Conservation (phyloP, 306 rosid species). For the Cajanus cajan region DNA sequence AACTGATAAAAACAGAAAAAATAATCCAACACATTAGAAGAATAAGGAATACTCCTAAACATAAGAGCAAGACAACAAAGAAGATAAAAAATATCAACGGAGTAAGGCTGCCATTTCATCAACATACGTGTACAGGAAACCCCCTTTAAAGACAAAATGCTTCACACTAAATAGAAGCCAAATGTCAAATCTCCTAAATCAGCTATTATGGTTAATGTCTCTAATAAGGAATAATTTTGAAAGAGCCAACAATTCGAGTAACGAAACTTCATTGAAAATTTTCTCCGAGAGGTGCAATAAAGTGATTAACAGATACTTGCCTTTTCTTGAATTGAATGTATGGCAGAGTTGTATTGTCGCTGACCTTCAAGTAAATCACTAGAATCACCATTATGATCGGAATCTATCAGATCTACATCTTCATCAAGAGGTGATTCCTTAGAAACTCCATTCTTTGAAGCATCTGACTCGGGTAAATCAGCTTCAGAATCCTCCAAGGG, state of each 20-base stretch:
- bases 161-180: slow-evolving; percentile 18
- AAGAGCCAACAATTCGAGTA: neutral
- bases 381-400: slow-evolving; percentile 71
- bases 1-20: neutral
- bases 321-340: slow-evolving; percentile 97
- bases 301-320: slow-evolving; percentile 35
- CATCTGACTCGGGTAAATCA: slow-evolving; percentile 72
- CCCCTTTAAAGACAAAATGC: neutral
- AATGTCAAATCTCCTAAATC: neutral
- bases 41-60: slow-evolving; percentile 12
- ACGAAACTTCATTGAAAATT: slow-evolving; percentile 12
- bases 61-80: neutral
- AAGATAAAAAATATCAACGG: slow-evolving; percentile 21
- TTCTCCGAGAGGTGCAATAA: slow-evolving; percentile 20
- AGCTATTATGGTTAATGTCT: neutral
- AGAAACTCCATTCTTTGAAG: slow-evolving; percentile 61
- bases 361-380: slow-evolving; percentile 98
- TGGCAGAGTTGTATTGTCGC: slow-evolving; percentile 95
- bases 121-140: neutral
- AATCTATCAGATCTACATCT: slow-evolving; percentile 66
- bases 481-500: slow-evolving; percentile 77
- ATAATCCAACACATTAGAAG: neutral
- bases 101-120: slow-evolving; percentile 13
- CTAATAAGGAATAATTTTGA: slow-evolving; percentile 9
- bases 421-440: slow-evolving; percentile 68